A percentile compares a stretch with the other conserved stretches of the same genome.
phyloP scores from a whole-genome alignment of 305 asterid species.

The Fraxinus angustifolia region DNA sequence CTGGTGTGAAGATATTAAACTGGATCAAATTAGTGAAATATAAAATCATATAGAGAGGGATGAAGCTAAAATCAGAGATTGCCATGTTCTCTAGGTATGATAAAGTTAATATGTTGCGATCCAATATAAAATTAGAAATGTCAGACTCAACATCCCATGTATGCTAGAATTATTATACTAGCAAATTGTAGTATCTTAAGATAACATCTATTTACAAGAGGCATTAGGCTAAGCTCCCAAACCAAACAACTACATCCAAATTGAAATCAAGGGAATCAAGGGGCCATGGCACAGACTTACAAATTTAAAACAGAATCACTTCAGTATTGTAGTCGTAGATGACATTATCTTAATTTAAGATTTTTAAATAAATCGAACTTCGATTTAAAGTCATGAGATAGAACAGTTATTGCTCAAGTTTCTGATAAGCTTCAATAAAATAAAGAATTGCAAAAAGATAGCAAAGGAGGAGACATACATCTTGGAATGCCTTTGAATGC shows the following conservation, averaged over 20 bases:
- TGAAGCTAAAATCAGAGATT: not conserved
- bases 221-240: not conserved
- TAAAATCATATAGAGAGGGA: not conserved
- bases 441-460: not conserved
- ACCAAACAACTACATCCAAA: not conserved
- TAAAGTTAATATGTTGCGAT: not conserved
- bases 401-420: not conserved
- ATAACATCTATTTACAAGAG: not conserved
- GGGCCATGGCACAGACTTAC: not conserved
- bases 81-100: not conserved
- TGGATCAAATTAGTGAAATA: not conserved
- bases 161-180: not conserved
- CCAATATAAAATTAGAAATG: not conserved
- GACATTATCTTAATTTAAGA: not conserved
- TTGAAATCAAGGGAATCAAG: not conserved
- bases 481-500: conserved; percentile 83
- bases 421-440: not conserved
- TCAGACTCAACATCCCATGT: not conserved
- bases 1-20: not conserved
- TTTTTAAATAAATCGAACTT: not conserved
- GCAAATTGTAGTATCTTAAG: not conserved
- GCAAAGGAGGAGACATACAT: conserved; percentile 37
- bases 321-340: not conserved
- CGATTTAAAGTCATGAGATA: not conserved
- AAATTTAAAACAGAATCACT: not conserved